phyloP scores from a whole-genome alignment of 805 yeast genomes.

The Limtongia smithiae region DNA sequence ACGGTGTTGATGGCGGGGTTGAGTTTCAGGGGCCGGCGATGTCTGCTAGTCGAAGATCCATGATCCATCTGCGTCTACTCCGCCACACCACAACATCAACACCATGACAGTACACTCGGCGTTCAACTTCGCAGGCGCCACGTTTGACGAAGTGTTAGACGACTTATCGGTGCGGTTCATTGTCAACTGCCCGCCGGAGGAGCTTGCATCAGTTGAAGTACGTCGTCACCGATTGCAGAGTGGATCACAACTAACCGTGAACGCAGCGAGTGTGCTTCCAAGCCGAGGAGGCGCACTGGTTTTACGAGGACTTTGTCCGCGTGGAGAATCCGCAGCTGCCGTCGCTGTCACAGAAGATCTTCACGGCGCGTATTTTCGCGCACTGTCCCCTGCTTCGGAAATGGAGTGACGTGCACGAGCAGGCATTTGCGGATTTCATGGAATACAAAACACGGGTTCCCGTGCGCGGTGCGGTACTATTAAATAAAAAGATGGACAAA shows the following conservation, averaged over 20 bases:
- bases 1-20: too few species aligned
- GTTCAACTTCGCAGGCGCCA: conserved; percentile 51
- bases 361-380: conserved; percentile 74
- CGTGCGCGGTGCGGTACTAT: conserved; percentile 90
- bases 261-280: conserved; percentile 77
- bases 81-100: too few species aligned
- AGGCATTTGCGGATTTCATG: conserved; percentile 74
- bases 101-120: conserved; percentile 16
- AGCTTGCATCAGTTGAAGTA: conserved; percentile 64
- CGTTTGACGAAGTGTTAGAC: conserved; percentile 71
- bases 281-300: conserved; percentile 98
- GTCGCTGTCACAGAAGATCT: conserved; percentile 66
- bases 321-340: conserved; percentile 74
- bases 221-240: background rate
- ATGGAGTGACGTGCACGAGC: conserved; percentile 40
- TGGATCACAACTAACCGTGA: too few species aligned
- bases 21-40: too few species aligned
- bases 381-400: conserved; percentile 51
- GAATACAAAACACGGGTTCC: conserved; percentile 87
- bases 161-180: conserved; percentile 87
- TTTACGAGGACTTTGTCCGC: conserved; percentile 79
- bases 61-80: too few species aligned
- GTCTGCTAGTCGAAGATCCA: too few species aligned
- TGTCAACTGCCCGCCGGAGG: conserved; percentile 88
- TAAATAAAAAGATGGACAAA: conserved; percentile 63